These are phyloP conservation scores for Bipolaris gigantea DNA, from an alignment of 2,329 filamentous ascomycete species.

Conservation along the genomic window DNA sequence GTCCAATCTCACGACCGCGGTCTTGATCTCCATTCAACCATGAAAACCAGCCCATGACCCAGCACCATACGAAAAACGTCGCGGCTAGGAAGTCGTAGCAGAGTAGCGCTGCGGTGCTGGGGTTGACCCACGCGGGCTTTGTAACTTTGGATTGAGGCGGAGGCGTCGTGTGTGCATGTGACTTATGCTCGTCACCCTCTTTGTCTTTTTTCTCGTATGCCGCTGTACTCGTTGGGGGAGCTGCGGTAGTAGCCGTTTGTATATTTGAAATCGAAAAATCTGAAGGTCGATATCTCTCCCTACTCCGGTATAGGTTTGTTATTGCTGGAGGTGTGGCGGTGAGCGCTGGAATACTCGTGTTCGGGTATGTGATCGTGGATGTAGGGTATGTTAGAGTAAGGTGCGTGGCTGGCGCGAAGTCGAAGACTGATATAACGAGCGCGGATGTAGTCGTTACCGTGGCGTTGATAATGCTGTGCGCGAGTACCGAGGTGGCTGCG, in stretches of 20 bases:
- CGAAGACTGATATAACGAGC: background rate
- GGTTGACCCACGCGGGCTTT: constrained; percentile 7
- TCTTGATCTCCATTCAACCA: constrained; percentile 6
- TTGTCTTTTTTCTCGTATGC: no score
- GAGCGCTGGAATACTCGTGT: background rate
- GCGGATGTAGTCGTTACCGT: background rate
- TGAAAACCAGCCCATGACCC: constrained; percentile 11
- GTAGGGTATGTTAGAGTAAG: background rate
- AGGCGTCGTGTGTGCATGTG: background rate
- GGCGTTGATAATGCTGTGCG: background rate
- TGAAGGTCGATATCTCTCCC: rapidly evolving
- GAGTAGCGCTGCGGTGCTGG: constrained; percentile 18
- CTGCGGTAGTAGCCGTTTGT: background rate
- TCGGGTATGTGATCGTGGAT: background rate
- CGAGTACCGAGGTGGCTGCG: background rate
- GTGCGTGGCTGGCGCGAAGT: background rate
- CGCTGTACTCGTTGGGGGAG: no score
- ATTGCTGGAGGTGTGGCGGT: background rate
- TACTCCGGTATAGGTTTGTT: background rate
- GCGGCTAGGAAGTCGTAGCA: constrained; percentile 22
- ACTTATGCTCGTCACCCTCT: no score
- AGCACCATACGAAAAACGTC: constrained; percentile 17
- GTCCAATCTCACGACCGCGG: background rate
- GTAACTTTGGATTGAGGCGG: background rate
- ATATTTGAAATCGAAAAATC: background rate